These are phyloP conservation scores for Hypoxylon sp. DNA, from an alignment of 2,329 filamentous ascomycete genomes.

Conservation along the genomic window DNA sequence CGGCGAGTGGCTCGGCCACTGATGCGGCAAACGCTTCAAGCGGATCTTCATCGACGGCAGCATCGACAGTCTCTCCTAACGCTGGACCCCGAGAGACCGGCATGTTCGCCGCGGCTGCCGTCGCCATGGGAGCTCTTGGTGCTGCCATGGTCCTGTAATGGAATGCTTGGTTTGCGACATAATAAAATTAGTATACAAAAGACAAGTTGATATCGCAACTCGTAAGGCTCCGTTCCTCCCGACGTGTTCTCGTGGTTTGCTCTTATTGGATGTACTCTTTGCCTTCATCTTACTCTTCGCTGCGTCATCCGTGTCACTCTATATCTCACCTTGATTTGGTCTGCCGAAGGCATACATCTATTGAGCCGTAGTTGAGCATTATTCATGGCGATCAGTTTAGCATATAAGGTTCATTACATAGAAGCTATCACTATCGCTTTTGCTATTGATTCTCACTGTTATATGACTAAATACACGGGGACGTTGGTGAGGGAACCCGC, in stretches of 20 bases:
- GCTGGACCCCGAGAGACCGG: conserved; percentile 36
- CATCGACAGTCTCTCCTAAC: conserved; percentile 17
- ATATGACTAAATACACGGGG: not conserved
- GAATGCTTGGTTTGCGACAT: conserved; percentile 5
- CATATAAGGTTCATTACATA: no score
- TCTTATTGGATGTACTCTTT: not conserved
- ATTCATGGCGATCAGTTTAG: no score
- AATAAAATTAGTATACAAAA: conserved; percentile 12
- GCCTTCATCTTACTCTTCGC: not conserved
- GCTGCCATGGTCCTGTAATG: conserved; percentile 34
- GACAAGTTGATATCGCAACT: conserved; percentile 2
- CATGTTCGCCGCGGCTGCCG: conserved; percentile 31
- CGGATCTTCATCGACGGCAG: conserved; percentile 10
- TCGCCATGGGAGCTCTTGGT: conserved; percentile 34
- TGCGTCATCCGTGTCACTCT: not conserved
- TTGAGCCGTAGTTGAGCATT: not conserved
- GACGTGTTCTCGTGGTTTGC: not conserved
- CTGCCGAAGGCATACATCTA: not conserved
- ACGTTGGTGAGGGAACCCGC: no score
- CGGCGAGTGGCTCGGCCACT: not conserved
- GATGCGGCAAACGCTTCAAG: conserved; percentile 12
- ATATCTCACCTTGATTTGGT: not conserved
- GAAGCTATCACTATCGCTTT: no score
- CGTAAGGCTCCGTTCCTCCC: not conserved
- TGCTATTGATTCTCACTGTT: not conserved